phyloP scores from a whole-genome alignment of 306 rosid species.

The Mucuna pruriens region DNA sequence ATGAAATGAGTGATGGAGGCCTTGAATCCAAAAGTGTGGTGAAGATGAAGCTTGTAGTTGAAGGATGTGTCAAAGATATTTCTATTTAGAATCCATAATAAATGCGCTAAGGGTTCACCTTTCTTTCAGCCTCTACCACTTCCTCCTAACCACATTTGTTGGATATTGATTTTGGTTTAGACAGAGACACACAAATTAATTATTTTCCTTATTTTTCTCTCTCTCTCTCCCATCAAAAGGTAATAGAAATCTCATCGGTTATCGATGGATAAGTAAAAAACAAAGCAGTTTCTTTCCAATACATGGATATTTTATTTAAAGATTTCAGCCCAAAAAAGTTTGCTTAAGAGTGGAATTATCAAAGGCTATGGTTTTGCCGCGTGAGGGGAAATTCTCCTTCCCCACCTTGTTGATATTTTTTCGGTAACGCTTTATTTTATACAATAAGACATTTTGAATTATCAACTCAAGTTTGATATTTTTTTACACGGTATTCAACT shows the following conservation, averaged over 20 bases:
- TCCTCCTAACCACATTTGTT: neutral
- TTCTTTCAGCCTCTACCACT: neutral
- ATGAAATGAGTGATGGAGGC: neutral
- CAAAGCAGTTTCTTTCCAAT: no score
- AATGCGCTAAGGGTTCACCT: slow-evolving; percentile 32
- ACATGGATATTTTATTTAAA: neutral
- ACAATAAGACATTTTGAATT: neutral
- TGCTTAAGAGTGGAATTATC: no score
- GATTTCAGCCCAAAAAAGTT: neutral
- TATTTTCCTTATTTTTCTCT: neutral
- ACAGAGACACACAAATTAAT: neutral
- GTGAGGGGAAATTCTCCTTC: neutral
- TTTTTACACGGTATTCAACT: no score
- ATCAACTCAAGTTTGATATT: no score
- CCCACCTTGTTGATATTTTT: neutral
- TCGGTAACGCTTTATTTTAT: neutral
- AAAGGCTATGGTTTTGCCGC: neutral
- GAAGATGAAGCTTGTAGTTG: neutral
- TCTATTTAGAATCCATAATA: slow-evolving; percentile 24
- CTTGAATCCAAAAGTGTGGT: slow-evolving; percentile 8
- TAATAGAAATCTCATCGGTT: neutral
- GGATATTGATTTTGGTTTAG: neutral
- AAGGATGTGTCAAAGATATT: neutral
- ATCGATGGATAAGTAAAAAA: neutral
- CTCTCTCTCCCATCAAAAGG: no score